Base-by-base conservation (phyloP, 1,284 basidiomycete genomes). In the Acaromyces ingoldii region DNA sequence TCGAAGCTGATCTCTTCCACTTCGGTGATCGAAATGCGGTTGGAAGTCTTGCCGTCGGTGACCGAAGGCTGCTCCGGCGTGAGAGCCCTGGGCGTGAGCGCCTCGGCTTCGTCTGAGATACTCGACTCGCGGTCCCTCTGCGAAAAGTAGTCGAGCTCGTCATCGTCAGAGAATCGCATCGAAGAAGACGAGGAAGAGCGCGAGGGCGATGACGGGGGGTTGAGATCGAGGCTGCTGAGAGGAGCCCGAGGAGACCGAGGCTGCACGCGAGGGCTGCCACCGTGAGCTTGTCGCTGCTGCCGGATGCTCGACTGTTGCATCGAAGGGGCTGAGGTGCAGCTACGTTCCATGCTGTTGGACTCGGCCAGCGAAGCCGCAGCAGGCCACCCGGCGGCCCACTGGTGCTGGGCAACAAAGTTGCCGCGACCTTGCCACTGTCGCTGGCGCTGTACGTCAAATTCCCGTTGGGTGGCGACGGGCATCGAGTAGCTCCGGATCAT, bases 391-490 rank as follows among this genome's bases (percentile, higher is more conserved):
- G 7, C 9, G 7, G 9, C 38, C 7, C 38, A 40, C 7, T 25
- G 21, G 9, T 40, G 7, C 13, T 40, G 21, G 38, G 38, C 17
- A 17, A 25, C 38, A 19, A 7, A 40, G 17, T 9, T 9, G 7
- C 21, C 7, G 21, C 28, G 7, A 17, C n/a, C n/a, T n/a, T 40
- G 38, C 38, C 21, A 9, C 7, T 7, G 10, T n/a, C 11, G 29
- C 13, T 31, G 17, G 19, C 4, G 17, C 37, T 65, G 64, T 25
- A 58, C 60, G 36, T 70, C 65, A 42, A 58, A 52, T 42, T 70
- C 67, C 17, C 42, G 48, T 47, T 70, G 67, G 2, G 67, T 70
- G 11, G 67, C 63, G 25, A 67, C 67, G 24, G 67, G 67, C 31
- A 67, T 47, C 22, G 67, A 70, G 47, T 67, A 70, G 53, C 67